These are phyloP conservation scores for Candida anglica DNA, from an alignment of 805 yeast genomes.

Conservation along the genomic window DNA sequence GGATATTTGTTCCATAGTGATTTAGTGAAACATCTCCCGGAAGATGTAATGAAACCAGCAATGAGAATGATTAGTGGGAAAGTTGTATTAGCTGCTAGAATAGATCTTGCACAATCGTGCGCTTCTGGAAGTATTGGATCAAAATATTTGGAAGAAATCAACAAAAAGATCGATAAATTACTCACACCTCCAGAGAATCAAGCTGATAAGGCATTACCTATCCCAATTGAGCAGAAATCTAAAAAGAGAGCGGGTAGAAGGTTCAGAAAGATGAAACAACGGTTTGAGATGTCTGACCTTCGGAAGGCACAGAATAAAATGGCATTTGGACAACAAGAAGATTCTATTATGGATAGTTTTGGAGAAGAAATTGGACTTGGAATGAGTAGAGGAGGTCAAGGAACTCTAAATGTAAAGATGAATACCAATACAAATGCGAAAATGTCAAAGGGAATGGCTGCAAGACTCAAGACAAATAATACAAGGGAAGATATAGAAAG, in stretches of 20 bases:
- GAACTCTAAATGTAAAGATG: conserved; percentile 17
- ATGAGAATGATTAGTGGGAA: conserved; percentile 79
- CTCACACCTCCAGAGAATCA: conserved; percentile 71
- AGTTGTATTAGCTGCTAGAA: conserved; percentile 74
- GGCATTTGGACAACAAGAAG: conserved; percentile 77
- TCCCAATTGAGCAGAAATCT: conserved; percentile 71
- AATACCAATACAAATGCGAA: conserved; percentile 51
- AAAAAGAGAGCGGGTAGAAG: conserved; percentile 86
- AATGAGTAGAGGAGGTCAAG: conserved; percentile 44
- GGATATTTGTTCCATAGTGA: conserved; percentile 68
- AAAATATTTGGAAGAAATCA: conserved; percentile 58
- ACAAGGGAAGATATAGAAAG: conserved; percentile 12
- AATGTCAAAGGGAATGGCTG: conserved; percentile 58
- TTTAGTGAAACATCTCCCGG: conserved; percentile 55
- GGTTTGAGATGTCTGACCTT: conserved; percentile 74
- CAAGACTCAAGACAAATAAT: conserved; percentile 30
- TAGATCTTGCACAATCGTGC: conserved; percentile 52
- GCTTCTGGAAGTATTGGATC: conserved; percentile 50
- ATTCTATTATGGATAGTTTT: conserved; percentile 53
- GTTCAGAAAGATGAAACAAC: conserved; percentile 74
- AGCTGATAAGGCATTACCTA: conserved; percentile 60
- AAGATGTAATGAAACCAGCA: conserved; percentile 61
- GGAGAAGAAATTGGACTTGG: conserved; percentile 87
- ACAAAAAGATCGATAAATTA: conserved; percentile 62
- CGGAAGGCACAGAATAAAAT: conserved; percentile 81